Conservation (phyloP, 768 basidiomycete species). For the Lactarius sp. region DNA sequence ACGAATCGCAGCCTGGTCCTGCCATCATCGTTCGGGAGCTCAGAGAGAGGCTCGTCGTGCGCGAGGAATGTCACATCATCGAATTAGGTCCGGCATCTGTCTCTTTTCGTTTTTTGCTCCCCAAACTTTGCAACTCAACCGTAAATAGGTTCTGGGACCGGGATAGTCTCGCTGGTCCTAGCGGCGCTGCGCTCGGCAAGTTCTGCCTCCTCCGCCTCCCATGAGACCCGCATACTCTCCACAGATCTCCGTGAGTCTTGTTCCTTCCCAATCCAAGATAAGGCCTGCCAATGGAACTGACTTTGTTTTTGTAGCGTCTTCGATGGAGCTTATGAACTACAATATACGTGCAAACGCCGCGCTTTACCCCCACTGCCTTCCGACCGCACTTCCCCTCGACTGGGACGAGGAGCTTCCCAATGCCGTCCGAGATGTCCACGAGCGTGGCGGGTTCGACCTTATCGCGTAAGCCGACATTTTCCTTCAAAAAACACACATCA, state of each 20-base stretch:
- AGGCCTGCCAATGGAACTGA: too few relatives aligned
- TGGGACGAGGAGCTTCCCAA: conserved; percentile 67
- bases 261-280: conserved; percentile 7
- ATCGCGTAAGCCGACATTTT: conserved; percentile 53
- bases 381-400: conserved; percentile 48
- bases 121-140: too few relatives aligned
- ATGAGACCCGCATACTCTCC: conserved; percentile 17
- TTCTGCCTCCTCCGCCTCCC: conserved; percentile 22
- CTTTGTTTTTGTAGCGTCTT: conserved; percentile 49
- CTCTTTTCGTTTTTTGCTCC: not conserved
- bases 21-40: conserved; percentile 25
- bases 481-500: not conserved
- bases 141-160: conserved; percentile 71
- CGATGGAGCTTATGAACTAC: conserved; percentile 70
- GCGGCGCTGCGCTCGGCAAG: conserved; percentile 47
- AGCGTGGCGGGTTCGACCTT: conserved; percentile 44
- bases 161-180: conserved; percentile 68
- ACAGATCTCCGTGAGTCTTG: conserved; percentile 26
- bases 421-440: conserved; percentile 34
- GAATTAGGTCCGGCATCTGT: conserved; percentile 55
- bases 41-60: conserved; percentile 39
- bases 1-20: not conserved
- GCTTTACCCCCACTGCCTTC: conserved; percentile 32
- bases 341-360: conserved; percentile 52
- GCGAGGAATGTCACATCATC: conserved; percentile 42